Evolutionary conservation across 257 asterid species (phyloP), one percentile per base, ranked within the genome.

Genomic region (Paulownia fortunei): DNA sequence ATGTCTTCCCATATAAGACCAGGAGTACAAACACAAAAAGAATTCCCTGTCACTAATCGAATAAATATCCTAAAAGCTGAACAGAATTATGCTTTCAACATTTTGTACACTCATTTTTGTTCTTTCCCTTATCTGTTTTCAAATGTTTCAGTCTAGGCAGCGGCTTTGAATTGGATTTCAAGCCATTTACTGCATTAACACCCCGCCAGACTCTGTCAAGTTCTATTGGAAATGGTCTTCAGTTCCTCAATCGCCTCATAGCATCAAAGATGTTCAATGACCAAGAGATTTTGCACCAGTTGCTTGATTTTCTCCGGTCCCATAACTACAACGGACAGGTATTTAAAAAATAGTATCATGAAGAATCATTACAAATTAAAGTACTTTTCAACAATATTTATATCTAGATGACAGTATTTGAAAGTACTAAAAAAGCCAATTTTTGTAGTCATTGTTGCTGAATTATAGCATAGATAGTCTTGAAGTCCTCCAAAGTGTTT

Each of bases 121-220:
- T 49, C 21, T 49, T n/a, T 47, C 54, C 1, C 18, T 47, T 0
- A 47, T 47, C 56, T 49, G 56, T 49, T 49, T 44, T 49, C 6
- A 15, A 23, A 21, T 6, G 27, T 42, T 15, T 23, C 27, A 10
- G 19, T 67, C 7, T 32, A n/a, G 26, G 42, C 10, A 11, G 10
- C 19, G 26, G 3, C 39, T 72, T 84, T 34, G 88, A 84, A 61
- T 13, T 84, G 82, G 88, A 84, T 69, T 84, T 84, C 49, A 79
- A 78, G 24, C 88, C 88, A 27, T 82, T 84, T 65, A 78, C 41
- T 10, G 62, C 80, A 3, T 66, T 75, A 0, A 26, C 75, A 27
- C 86, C 84, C 11, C 66, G 75, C 12, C 85, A 64, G n/a, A 84
- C 84, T 21, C 62, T 58, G 24, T 69, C 88, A 6, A 76, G 62